Percentiles rank a stretch among this genome's conserved stretches.
These are phyloP conservation scores for Sclerotinia borealis DNA, from an alignment of 2,329 filamentous ascomycete genomes.

Conservation along the genomic window DNA sequence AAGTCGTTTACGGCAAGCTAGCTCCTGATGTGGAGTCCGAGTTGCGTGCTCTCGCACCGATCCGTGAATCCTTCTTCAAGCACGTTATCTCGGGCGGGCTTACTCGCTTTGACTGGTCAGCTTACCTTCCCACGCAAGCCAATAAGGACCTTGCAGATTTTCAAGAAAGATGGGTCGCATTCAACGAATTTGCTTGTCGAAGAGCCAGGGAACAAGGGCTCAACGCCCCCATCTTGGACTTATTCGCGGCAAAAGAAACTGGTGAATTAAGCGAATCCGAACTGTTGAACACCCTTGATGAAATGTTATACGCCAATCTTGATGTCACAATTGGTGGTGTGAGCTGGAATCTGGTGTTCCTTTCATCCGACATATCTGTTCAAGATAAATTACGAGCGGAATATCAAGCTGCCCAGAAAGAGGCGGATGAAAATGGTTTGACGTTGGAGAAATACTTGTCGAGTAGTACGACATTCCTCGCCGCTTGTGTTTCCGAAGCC, in stretches of 20 bases:
- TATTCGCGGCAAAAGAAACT: slow-evolving; percentile 19
- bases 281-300: slow-evolving; percentile 40
- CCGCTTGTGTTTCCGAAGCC: slow-evolving; percentile 37
- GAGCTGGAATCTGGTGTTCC: slow-evolving; percentile 39
- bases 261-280: slow-evolving; percentile 29
- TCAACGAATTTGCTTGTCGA: slow-evolving; percentile 31
- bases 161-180: slow-evolving; percentile 30
- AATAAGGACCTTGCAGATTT: slow-evolving; percentile 30
- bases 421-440: not conserved
- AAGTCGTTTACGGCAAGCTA: slow-evolving; percentile 36
- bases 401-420: not conserved
- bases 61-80: slow-evolving; percentile 33
- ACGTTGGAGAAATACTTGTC: slow-evolving; percentile 26
- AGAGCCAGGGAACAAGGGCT: slow-evolving; percentile 1
- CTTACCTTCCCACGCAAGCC: slow-evolving; percentile 28
- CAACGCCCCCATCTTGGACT: slow-evolving; percentile 9
- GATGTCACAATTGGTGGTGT: slow-evolving; percentile 41
- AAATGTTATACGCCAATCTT: slow-evolving; percentile 42
- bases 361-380: slow-evolving; percentile 34
- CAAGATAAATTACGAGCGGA: slow-evolving; percentile 23
- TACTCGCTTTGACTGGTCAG: slow-evolving; percentile 26
- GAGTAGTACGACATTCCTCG: slow-evolving; percentile 27
- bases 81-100: slow-evolving; percentile 34
- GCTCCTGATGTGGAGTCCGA: slow-evolving; percentile 20
- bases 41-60: slow-evolving; percentile 25